Evolutionary conservation across 192 early-diverging fungal genomes (phyloP).

Genomic region (Gorgonomyces haynaldii): DNA sequence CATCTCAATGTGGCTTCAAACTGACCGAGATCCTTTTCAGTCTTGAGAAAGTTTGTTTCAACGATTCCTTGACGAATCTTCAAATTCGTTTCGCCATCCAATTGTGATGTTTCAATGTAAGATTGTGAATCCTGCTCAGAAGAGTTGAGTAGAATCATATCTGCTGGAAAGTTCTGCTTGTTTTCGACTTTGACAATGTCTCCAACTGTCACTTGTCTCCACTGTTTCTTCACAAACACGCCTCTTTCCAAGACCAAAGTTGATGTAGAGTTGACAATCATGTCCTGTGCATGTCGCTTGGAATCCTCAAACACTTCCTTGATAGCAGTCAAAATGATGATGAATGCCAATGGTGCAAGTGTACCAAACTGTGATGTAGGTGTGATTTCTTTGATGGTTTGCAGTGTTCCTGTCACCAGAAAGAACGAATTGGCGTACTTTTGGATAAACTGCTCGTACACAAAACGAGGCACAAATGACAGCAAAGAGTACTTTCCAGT

Average conservation of each 20-base stretch:
- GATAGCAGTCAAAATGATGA: conserved; percentile 75
- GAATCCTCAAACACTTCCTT: conserved; percentile 92
- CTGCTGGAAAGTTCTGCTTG: conserved; percentile 73
- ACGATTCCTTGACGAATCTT: conserved; percentile 72
- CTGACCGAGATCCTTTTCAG: conserved; percentile 58
- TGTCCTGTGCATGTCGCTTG: conserved; percentile 32
- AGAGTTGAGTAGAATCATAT: conserved; percentile 61
- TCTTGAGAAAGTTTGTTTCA: conserved; percentile 66
- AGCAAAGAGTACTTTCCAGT: conserved; percentile 90
- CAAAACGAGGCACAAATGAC: conserved; percentile 92
- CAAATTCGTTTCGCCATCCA: conserved; percentile 85
- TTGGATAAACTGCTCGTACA: conserved; percentile 96
- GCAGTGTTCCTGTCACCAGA: conserved; percentile 88
- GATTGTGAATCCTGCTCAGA: conserved; percentile 62
- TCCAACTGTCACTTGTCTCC: conserved; percentile 52
- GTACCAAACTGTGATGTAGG: conserved; percentile 87
- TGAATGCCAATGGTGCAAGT: conserved; percentile 66
- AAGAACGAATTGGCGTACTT: conserved; percentile 99
- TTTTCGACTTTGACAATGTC: conserved; percentile 65
- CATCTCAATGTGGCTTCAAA: conserved; percentile 51
- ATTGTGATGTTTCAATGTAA: conserved; percentile 74
- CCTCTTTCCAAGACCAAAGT: conserved; percentile 23
- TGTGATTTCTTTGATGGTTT: conserved; percentile 88
- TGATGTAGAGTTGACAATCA: conserved; percentile 26
- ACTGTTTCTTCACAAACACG: conserved; percentile 57